A percentile compares a stretch with the other conserved stretches of the same genome.
Evolutionary conservation across 345 rosid genomes (phyloP).

Genomic region (Acer campestre): DNA sequence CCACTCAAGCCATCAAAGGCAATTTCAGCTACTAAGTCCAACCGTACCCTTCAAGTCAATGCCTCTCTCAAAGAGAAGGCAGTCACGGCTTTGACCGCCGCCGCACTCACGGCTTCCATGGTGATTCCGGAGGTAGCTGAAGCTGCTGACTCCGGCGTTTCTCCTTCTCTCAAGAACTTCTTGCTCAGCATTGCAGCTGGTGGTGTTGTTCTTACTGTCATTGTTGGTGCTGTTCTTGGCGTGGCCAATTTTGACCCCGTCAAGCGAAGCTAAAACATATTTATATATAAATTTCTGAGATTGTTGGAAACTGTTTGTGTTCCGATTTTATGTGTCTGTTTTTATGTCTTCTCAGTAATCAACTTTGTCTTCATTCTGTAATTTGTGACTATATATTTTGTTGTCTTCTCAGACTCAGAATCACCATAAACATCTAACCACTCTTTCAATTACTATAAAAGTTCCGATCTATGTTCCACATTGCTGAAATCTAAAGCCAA

Average conservation of each 20-base stretch:
- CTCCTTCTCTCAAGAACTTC: slow-evolving; percentile 48
- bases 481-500: neutral
- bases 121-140: slow-evolving; percentile 60
- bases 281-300: neutral
- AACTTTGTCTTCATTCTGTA: slow-evolving; percentile 8
- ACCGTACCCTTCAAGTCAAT: slow-evolving; percentile 35
- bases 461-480: neutral
- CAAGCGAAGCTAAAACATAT: slow-evolving; percentile 31
- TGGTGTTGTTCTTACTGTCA: slow-evolving; percentile 32
- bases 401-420: neutral
- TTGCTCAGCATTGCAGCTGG: slow-evolving; percentile 52
- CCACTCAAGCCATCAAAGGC: slow-evolving; percentile 52
- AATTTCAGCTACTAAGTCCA: slow-evolving; percentile 27
- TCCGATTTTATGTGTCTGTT: slow-evolving; percentile 8
- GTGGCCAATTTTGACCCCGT: slow-evolving; percentile 51
- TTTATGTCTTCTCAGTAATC: slow-evolving; percentile 13
- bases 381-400: slow-evolving; percentile 20
- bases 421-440: neutral
- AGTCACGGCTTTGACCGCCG: slow-evolving; percentile 55
- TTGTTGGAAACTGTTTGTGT: slow-evolving; percentile 7
- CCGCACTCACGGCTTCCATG: slow-evolving; percentile 59
- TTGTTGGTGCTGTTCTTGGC: slow-evolving; percentile 40
- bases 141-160: slow-evolving; percentile 37
- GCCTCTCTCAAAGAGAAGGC: slow-evolving; percentile 67
- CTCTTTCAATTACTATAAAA: neutral